phyloP scores from a whole-genome alignment of 2,329 filamentous ascomycete genomes.

The Fusarium brachygibbosum region DNA sequence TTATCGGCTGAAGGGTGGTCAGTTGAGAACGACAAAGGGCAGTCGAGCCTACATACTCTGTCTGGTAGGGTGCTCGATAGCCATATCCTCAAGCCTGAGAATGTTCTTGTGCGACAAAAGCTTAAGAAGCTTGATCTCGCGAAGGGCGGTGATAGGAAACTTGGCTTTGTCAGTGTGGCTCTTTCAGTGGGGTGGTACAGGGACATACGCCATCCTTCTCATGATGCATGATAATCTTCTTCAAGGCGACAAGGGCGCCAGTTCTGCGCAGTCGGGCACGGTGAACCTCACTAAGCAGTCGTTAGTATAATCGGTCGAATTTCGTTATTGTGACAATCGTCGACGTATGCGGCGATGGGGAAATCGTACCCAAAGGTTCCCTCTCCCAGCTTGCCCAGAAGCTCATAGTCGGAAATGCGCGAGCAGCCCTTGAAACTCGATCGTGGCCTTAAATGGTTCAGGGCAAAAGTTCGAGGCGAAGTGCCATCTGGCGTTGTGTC shows the following conservation, averaged over 20 bases:
- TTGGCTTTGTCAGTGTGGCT: constrained; percentile 52
- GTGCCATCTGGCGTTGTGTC: constrained; percentile 56
- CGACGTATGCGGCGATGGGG: constrained; percentile 28
- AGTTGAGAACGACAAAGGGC: constrained; percentile 8
- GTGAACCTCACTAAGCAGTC: constrained; percentile 79
- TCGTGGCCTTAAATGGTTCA: constrained; percentile 67
- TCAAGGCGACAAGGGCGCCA: constrained; percentile 84
- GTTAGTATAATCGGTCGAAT: constrained; percentile 18
- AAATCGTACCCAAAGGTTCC: constrained; percentile 87
- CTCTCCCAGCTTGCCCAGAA: constrained; percentile 88
- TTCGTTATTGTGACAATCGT: neutral
- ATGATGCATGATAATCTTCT: constrained; percentile 99
- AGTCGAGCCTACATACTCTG: constrained; percentile 63
- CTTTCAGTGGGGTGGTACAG: constrained; percentile 6
- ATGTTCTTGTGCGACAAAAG: constrained; percentile 93
- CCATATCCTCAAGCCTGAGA: constrained; percentile 92
- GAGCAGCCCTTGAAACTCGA: constrained; percentile 86
- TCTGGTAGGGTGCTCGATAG: constrained; percentile 80
- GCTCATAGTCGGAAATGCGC: constrained; percentile 82
- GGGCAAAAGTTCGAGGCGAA: constrained; percentile 69
- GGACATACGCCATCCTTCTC: constrained; percentile 90
- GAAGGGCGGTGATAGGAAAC: constrained; percentile 97
- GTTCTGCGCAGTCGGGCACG: constrained; percentile 84
- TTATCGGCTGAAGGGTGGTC: constrained; percentile 71
- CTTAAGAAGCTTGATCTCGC: constrained; percentile 98